Base-by-base conservation (phyloP, 176 grass and related monocot genomes). In the Carex littledalei region DNA sequence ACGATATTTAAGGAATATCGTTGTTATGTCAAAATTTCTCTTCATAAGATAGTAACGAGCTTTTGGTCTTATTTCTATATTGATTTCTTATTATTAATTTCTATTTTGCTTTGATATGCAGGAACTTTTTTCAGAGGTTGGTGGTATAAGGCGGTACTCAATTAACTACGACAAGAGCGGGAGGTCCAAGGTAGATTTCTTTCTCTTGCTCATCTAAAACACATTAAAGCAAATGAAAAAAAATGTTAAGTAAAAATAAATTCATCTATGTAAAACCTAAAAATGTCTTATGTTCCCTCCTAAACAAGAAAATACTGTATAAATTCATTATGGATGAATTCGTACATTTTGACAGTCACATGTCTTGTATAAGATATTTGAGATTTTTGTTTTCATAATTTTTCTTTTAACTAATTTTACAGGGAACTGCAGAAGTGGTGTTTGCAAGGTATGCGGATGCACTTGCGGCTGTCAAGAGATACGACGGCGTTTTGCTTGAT, bases 351-450 rank as follows among this genome's bases (percentile, higher is more conserved):
- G n/a, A 78, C 50, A 24, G 50, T 74, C 6, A 47, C 43, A 62
- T 4, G 3, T 3, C 59, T 85, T 77, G 24, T 73, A 29, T 81
- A 0, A n/a, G 80, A 80, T 63, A 29, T 22, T 82, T 37, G 15
- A 2, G 18, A 54, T 64, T 3, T 66, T 79, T 57, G 8, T 81
- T 65, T 77, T 59, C 71, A 74, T 81, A 6, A 20, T 10, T 50
- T 50, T 50, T 50, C 9, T 63, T 63, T 61, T 5, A n/a, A 66
- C 78, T 26, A 29, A 26, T 54, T 74, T 81, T 84, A 16, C 72
- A 94, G 93, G 90, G 90, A 86, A 94, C 93, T 24, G 93, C 93
- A 76, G 90, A 92, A 70, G 86, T 94, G 5, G 82, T 94, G 15
- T 94, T 92, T 63, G 79, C 93, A n/a, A 90, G 78, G 84, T 84